phyloP scores from a whole-genome alignment of 2,329 filamentous ascomycete species.

The Fusarium lyarnte region DNA sequence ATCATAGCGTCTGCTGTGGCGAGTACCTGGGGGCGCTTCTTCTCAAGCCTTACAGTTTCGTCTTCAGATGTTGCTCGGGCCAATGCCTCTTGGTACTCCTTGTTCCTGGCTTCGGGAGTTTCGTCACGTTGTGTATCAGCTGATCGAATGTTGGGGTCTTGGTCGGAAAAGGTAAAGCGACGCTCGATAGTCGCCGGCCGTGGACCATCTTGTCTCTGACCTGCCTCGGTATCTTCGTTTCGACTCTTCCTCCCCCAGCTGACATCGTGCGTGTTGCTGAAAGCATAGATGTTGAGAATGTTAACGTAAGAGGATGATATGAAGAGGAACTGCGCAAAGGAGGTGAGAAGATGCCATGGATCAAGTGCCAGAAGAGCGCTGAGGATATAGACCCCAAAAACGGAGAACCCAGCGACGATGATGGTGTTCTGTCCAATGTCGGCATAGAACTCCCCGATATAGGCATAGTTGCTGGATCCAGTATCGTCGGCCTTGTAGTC shows the following conservation, averaged over 20 bases:
- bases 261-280: constrained; percentile 7
- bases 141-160: not conserved
- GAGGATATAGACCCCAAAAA: not conserved
- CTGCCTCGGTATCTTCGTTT: not conserved
- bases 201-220: not conserved
- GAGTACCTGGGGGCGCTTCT: not conserved
- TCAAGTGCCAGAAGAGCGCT: not conserved
- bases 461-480: not conserved
- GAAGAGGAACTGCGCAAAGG: not conserved
- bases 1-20: not conserved
- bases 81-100: not conserved
- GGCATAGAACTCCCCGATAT: constrained; percentile 2
- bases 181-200: not conserved
- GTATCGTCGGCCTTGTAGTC: not conserved
- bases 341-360: not conserved
- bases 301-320: constrained; percentile 4
- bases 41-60: accelerated
- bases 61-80: not conserved
- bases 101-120: not conserved
- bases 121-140: not conserved
- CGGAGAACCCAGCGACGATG: not conserved
- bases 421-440: not conserved
- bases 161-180: not conserved
- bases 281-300: constrained; percentile 4
- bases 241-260: not conserved